Conservation (phyloP, 805 yeast genomes). For the Cyberlindnera xylosilytica region DNA sequence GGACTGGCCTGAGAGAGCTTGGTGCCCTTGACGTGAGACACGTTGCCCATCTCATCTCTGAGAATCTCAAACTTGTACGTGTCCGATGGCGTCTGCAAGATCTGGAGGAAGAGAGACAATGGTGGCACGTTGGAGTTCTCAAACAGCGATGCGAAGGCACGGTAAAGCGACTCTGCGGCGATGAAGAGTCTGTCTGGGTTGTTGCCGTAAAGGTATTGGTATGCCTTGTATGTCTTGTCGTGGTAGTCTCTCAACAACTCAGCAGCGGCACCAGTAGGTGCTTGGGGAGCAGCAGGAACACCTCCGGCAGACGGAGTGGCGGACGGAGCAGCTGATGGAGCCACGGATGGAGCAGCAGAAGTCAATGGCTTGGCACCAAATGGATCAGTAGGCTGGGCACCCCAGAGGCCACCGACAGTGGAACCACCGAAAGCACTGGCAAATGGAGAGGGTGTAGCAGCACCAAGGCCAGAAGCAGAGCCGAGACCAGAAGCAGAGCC, state of each 20-base stretch:
- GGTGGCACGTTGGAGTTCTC: conserved; percentile 3
- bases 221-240: conserved; percentile 10
- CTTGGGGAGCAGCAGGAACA: too few relatives aligned
- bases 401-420: neutral
- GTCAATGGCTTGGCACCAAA: too few relatives aligned
- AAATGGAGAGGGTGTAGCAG: neutral
- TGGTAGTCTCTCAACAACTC: conserved; percentile 8
- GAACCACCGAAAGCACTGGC: neutral
- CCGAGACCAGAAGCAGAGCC: neutral
- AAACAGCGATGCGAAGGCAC: conserved; percentile 3
- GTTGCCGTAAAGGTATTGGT: conserved; percentile 4
- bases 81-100: conserved; percentile 14
- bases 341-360: too few relatives aligned
- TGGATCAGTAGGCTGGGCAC: neutral
- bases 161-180: conserved; percentile 4
- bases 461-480: neutral
- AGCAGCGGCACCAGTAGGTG: neutral
- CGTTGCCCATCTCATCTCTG: conserved; percentile 13
- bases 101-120: conserved; percentile 11
- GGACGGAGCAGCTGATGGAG: too few relatives aligned
- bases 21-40: conserved; percentile 16
- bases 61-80: conserved; percentile 13
- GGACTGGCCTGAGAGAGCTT: neutral
- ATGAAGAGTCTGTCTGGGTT: conserved; percentile 4
- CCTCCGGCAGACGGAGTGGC: too few relatives aligned